phyloP scores from a whole-genome alignment of 2,329 filamentous ascomycete species.

The Metarhizium robertsii region DNA sequence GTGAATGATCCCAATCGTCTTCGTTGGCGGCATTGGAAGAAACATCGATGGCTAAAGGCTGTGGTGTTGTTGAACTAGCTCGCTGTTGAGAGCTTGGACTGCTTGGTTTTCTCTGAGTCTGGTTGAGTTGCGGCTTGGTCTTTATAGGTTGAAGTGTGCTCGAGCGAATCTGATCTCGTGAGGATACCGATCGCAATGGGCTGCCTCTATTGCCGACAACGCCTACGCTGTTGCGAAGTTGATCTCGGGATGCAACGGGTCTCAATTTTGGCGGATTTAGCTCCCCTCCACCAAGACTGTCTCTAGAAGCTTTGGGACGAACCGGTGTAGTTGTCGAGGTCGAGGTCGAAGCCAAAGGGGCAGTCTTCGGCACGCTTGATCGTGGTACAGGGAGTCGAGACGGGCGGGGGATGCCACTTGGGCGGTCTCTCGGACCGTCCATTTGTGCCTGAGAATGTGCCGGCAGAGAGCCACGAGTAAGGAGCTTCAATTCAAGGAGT shows the following conservation, averaged over 20 bases:
- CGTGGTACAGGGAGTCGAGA: conserved; percentile 29
- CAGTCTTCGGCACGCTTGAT: conserved; percentile 23
- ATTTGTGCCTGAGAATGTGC: conserved; percentile 10
- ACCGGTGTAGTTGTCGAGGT: conserved; percentile 14
- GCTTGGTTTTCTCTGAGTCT: conserved; percentile 7
- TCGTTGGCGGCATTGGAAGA: not conserved
- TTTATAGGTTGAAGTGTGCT: conserved; percentile 6
- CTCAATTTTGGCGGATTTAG: conserved; percentile 32
- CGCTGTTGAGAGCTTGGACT: conserved; percentile 4
- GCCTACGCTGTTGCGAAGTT: conserved; percentile 19
- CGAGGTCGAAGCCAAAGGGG: conserved; percentile 10
- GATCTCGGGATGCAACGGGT: conserved; percentile 29
- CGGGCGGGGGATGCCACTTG: conserved; percentile 25
- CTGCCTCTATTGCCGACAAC: conserved; percentile 10
- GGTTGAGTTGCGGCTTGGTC: conserved; percentile 8
- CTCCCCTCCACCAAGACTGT: conserved; percentile 14
- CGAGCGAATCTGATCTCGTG: conserved; percentile 13
- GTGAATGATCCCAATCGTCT: not conserved
- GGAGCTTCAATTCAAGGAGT: not conserved
- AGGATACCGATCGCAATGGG: conserved; percentile 9
- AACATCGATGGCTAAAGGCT: not conserved
- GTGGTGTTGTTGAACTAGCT: conserved; percentile 3
- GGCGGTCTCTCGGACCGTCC: conserved; percentile 26
- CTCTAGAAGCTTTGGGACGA: not conserved
- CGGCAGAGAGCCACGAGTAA: not conserved